A percentile compares a stretch with the other conserved stretches of the same genome.
Evolutionary conservation across 2,329 filamentous ascomycete genomes (phyloP).

Genomic region (Fusarium coicis): DNA sequence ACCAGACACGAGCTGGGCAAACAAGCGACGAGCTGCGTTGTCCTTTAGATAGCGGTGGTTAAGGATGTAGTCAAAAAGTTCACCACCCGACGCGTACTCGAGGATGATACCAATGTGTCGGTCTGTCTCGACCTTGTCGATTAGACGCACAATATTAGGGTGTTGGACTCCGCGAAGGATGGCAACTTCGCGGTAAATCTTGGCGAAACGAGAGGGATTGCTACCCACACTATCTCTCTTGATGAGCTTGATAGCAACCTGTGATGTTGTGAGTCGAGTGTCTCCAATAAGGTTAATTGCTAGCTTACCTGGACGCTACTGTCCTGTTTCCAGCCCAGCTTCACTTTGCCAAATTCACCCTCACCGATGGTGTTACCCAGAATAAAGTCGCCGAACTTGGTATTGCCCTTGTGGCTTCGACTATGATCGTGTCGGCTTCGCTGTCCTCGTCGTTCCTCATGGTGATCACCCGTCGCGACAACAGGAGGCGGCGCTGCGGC

Average conservation of each 20-base stretch:
- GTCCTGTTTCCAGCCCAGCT: constrained; percentile 97
- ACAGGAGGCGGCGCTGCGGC: constrained; percentile 59
- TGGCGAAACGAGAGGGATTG: constrained; percentile 89
- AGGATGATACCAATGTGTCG: constrained; percentile 97
- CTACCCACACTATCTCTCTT: constrained; percentile 88
- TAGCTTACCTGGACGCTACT: constrained; percentile 78
- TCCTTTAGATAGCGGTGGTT: constrained; percentile 98
- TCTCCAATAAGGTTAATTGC: neutral
- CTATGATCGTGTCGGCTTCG: constrained; percentile 70
- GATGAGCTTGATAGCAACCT: constrained; percentile 98
- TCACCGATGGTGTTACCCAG: constrained; percentile 96
- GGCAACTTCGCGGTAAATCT: constrained; percentile 96
- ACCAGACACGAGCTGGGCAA: constrained; percentile 94
- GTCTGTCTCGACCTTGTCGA: constrained; percentile 99
- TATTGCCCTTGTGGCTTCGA: constrained; percentile 69
- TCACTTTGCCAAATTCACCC: constrained; percentile 98
- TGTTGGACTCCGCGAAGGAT: constrained; percentile 90
- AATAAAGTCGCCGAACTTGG: constrained; percentile 94
- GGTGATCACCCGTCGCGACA: constrained; percentile 55
- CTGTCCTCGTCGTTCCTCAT: constrained; percentile 60
- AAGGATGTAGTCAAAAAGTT: constrained; percentile 97
- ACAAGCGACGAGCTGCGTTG: constrained; percentile 86
- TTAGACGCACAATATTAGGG: constrained; percentile 94
- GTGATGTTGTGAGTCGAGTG: constrained; percentile 28
- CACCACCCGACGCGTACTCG: constrained; percentile 96